phyloP scores from a whole-genome alignment of 257 asterid genomes.

The Leonotis leonurus region DNA sequence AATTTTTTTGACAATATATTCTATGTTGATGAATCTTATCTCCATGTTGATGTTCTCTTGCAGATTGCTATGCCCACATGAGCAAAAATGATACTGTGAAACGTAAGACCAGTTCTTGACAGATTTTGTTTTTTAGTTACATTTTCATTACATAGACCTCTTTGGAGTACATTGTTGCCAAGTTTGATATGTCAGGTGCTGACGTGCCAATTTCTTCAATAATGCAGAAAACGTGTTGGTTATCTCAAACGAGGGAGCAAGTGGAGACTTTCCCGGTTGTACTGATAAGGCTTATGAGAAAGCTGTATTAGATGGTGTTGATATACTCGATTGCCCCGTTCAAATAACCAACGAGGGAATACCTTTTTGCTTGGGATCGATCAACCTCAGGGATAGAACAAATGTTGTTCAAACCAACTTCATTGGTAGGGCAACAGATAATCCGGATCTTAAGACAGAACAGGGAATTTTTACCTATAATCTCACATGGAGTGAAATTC shows the following conservation, averaged over 20 bases:
- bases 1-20: too few relatives aligned
- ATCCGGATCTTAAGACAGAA: constrained; percentile 38
- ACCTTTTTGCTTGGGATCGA: constrained; percentile 72
- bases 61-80: constrained; percentile 78
- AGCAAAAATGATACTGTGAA: constrained; percentile 34
- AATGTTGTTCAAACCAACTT: constrained; percentile 29
- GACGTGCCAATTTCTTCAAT: constrained; percentile 9
- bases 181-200: not conserved
- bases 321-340: constrained; percentile 72
- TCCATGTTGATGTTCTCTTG: constrained; percentile 17
- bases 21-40: not conserved
- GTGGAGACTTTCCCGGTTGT: constrained; percentile 82
- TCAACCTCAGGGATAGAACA: constrained; percentile 53
- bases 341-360: constrained; percentile 62
- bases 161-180: not conserved
- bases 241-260: constrained; percentile 75
- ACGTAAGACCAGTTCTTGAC: constrained; percentile 30
- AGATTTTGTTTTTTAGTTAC: not conserved
- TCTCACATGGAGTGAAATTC: constrained; percentile 64
- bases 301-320: constrained; percentile 73
- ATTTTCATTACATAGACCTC: not conserved
- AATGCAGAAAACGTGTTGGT: constrained; percentile 45
- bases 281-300: constrained; percentile 49
- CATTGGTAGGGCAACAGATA: constrained; percentile 21
- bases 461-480: constrained; percentile 53